phyloP scores from a whole-genome alignment of 1,284 basidiomycete genomes.

The Anthracocystis panici-leucophaei region DNA sequence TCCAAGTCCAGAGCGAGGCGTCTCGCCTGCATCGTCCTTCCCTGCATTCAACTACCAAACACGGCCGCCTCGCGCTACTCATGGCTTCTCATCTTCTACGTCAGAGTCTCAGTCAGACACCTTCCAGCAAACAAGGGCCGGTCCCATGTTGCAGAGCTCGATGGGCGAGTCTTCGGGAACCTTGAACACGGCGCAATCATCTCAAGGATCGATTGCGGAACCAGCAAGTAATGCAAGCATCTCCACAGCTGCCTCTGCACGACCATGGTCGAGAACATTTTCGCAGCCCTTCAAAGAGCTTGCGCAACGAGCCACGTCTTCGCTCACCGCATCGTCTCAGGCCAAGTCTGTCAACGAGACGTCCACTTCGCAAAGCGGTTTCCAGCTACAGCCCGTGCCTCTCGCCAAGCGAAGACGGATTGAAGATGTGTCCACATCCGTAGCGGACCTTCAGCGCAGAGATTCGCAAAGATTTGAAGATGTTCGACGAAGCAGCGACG shows the following conservation, averaged over 20 bases:
- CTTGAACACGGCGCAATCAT: not conserved
- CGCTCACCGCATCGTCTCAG: not conserved
- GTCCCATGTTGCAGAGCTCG: not conserved
- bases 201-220: not conserved
- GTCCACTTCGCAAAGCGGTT: slow-evolving; percentile 5
- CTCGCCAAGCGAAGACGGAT: slow-evolving; percentile 35
- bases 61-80: slow-evolving; percentile 16
- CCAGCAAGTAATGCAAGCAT: not conserved
- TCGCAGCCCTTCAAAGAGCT: slow-evolving; percentile 13
- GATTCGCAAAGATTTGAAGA: slow-evolving; percentile 9
- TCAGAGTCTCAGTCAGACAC: not conserved
- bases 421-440: slow-evolving; percentile 7
- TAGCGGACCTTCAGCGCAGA: not conserved
- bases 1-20: slow-evolving; percentile 27
- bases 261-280: slow-evolving; percentile 15
- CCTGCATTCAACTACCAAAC: slow-evolving; percentile 22
- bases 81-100: slow-evolving; percentile 3
- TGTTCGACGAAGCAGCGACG: slow-evolving; percentile 23
- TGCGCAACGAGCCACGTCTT: not conserved
- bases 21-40: slow-evolving; percentile 36
- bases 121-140: not conserved
- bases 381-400: slow-evolving; percentile 38
- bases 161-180: not conserved
- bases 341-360: not conserved
- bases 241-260: not conserved